Evolutionary conservation across 2,329 filamentous ascomycete species (phyloP), one percentile per base, ranked within the genome.

Genomic region (Cladosporium colombiae): DNA sequence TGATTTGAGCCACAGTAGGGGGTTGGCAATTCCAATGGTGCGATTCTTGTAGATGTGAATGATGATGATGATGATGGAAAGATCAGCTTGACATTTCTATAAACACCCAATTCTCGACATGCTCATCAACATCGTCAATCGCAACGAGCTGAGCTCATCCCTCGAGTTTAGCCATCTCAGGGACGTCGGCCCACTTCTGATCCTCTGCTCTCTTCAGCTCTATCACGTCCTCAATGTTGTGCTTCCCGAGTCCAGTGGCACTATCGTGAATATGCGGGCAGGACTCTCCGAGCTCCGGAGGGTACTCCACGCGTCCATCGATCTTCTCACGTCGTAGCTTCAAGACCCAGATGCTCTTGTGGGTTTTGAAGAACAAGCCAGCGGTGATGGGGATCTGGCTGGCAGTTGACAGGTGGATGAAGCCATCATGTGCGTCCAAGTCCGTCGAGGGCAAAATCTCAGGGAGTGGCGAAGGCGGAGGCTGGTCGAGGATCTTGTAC

Each of bases 401-500:
- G 16, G 73, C 71, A 14, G 70, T 73, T 52, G 72, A 71, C 8
- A 72, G 67, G 59, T 74, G 72, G 55, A 71, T 72, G 65, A 74
- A 75, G 61, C 69, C 69, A 50, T 74, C 73, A 27, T 70, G 61
- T 1, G 65, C 58, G 64, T 75, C 74, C 13, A 75, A 64, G 7
- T 66, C 55, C 0, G 71, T 72, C 23, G 67, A 16, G 1, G 71
- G 70, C 5, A 74, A 67, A 5, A 69, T 71, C n/a, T 65, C 61
- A 5, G 74, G 72, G 1, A 75, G 65, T 4, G 74, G 72, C 10
- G 65, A 60, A 14, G 63, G 68, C 1, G 72, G 70, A 8, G 68
- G 27, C 1, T 56, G 16, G 33, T 71, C 69, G 49, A 75, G 70
- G 61, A 75, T 74, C 37, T 75, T 75, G 70, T 75, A 75, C 55